Base-by-base conservation (phyloP, 805 yeast species). In the Wickerhamomyces rabaulensis region DNA sequence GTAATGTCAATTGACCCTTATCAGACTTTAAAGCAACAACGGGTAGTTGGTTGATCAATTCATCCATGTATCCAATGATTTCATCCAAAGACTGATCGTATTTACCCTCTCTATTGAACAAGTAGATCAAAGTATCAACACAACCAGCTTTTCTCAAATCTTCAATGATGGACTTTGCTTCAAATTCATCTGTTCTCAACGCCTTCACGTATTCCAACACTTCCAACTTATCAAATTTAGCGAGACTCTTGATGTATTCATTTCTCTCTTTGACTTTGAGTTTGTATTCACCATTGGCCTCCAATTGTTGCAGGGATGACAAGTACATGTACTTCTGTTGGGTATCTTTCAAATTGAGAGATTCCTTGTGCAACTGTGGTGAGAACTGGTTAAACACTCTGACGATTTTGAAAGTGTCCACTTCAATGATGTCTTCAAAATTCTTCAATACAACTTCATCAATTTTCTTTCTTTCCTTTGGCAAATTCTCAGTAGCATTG, bases 331-430 rank as follows among this genome's bases (percentile, higher is more conserved):
- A 50, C 25, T 50, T 59, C 47, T 59, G 41, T 23, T 59, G 61
- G 7, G 44, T 39, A 29, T 60, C 62, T 2, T 36, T 23, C 7
- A 59, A 40, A 0, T 20, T 33, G 4, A 59, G 37, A 4, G 52
- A 48, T 3, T 47, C 38, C 12, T 41, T 48, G 40, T 60, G 63
- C 23, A 52, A 17, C 5, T 42, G 41, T 13, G 62, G 62, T 5
- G 42, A 39, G 21, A 51, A 54, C 23, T 39, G 46, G 44, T 58
- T 69, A 53, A 47, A 61, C 43, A 54, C 63, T 59, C 33, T 52
- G 37, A 19, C 61, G 47, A 45, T 62, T 53, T 55, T 60, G 39
- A 27, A 54, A 1, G 66, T 59, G 25, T 68, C 59, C 15, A 53
- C 49, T 17, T 62, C 67, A 31, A 54, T 58, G n/a, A 67, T 43